Evolutionary conservation across 345 rosid species (phyloP).

Genomic region (Gossypium anomalum): DNA sequence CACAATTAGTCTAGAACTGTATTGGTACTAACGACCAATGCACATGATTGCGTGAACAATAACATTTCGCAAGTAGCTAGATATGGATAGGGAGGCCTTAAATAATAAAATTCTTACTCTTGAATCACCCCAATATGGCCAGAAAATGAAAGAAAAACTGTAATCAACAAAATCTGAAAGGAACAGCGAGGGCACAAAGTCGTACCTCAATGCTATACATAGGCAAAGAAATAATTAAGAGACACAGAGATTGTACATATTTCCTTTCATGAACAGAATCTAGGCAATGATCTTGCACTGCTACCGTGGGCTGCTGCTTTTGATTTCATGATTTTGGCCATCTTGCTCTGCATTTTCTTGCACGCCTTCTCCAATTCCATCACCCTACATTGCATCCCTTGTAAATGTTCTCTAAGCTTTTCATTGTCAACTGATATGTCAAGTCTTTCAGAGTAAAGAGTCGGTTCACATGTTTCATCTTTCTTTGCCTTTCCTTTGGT

Average conservation of each 20-base stretch:
- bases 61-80: too few relatives aligned
- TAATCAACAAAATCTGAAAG: neutral
- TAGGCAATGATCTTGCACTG: constrained; percentile 62
- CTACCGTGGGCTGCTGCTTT: constrained; percentile 37
- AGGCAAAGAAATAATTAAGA: neutral
- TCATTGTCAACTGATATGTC: constrained; percentile 42
- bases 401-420: constrained; percentile 52
- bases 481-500: constrained; percentile 24
- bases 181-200: neutral
- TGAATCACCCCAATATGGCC: constrained; percentile 11
- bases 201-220: constrained; percentile 24
- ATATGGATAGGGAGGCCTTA: too few relatives aligned
- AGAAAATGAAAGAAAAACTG: constrained; percentile 15
- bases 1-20: too few relatives aligned
- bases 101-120: too few relatives aligned
- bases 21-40: too few relatives aligned
- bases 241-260: neutral
- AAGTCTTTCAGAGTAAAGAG: constrained; percentile 40
- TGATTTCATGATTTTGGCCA: constrained; percentile 67
- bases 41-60: too few relatives aligned
- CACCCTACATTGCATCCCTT: constrained; percentile 83
- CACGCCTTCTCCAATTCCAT: constrained; percentile 82
- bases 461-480: constrained; percentile 27
- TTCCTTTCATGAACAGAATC: constrained; percentile 63
- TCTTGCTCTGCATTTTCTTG: constrained; percentile 72